Base-by-base conservation (phyloP, 2,329 filamentous ascomycete species). In the Hansfordia pulvinata region DNA sequence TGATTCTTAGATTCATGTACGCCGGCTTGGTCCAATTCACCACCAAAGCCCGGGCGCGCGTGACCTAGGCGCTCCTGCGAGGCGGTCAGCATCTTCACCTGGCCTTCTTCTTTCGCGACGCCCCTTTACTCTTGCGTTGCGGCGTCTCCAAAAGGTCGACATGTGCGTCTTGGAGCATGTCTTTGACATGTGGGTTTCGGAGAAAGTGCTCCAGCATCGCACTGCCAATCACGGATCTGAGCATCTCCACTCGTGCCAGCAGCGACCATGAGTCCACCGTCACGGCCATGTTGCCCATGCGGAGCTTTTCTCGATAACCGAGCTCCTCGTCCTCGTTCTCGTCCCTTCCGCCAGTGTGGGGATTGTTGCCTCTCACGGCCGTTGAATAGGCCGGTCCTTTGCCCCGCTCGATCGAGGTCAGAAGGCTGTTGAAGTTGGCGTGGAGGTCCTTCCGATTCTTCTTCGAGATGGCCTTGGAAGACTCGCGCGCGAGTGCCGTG, bases 361-460 rank as follows among this genome's bases (percentile, higher is more conserved):
- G 55, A 30, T 61, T 58, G 20, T 30, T 52, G 19, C 41, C 49
- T 42, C 37, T 53, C 29, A 51, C 48, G 6, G 64, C 61, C 2
- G 58, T 64, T 6, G 64, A 67, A 38, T 68, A 71, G 18, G 56
- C 61, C 0, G 66, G 66, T 0, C 66, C 66, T 20, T 63, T 62
- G 20, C 63, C 60, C 3, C 56, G 55, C 40, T 69, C 64, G 3
- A 70, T 51, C 2, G 64, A 69, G 1, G 62, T 69, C 22, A 65
- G 52, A 24, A 69, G 61, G 39, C 63, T 68, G 23, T 49, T 46
- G 19, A 70, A 60, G 12, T 50, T 57, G 16, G 58, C 51, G 18
- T 64, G 60, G 11, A 68, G 46, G 17, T 60, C 53, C 14, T 56
- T 54, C 10, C 64, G 56, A 21, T 60, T 52, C 33, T 58, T 60